Base-by-base conservation (phyloP, 148 eudicot genomes). In the Chenopodium quinoa region DNA sequence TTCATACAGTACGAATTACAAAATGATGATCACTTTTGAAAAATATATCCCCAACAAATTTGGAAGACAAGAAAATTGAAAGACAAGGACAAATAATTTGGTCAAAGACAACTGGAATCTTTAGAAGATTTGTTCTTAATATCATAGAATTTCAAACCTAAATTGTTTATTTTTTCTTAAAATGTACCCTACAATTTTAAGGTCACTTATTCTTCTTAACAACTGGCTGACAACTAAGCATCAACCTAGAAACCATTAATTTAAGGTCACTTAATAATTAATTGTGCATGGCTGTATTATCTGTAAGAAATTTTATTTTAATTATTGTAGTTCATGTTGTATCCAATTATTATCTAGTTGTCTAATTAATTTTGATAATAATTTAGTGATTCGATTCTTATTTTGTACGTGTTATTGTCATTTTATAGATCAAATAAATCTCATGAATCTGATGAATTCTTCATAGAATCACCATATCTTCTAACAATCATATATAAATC, bases 81-180 rank as follows among this genome's bases (percentile, higher is more conserved):
- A 27, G 31, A 54, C 54, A 75, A 75, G 34, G 44, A 40, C 44
- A 40, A 40, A 40, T 40, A 40, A 40, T 40, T 40, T 40, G 44
- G 74, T 68, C 17, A n/a, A 22, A 62, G 25, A 75, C 37, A 82
- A 8, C 69, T 76, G 80, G 84, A 76, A 82, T 68, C 70, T 82
- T 82, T 19, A 12, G 8, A 46, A 40, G 44, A 40, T 40, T 81
- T 63, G 68, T 50, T 70, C 17, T 31, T 13, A 16, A 54, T 54
- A 4, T 54, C 17, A 54, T 16, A 48, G 52, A 48, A 48, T 48
- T 48, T 48, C 52, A 48, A 48, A 48, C 52, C 52, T 40, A 40
- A 0, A 48, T 48, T 48, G 52, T 48, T 40, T 40, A 40, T 6
- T 6, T 40, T 40, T 40, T 40, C 44, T 40, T 40, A 40, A 7